Evolutionary conservation across 768 basidiomycete species (phyloP).

Genomic region (Strobilomyces confusus): DNA sequence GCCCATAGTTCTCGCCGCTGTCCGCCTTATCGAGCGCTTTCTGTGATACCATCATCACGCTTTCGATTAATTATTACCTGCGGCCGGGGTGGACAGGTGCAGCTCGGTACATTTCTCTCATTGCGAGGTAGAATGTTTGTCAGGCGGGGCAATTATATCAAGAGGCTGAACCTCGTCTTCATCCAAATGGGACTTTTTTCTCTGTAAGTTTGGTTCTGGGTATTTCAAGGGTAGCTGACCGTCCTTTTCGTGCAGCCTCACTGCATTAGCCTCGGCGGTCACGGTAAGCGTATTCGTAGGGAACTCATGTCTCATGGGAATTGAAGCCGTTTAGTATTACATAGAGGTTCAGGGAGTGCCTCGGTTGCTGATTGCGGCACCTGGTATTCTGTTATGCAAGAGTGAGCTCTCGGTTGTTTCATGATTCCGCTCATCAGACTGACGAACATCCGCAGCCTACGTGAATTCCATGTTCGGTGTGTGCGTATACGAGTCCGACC

Average conservation of each 20-base stretch:
- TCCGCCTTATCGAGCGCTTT: slow-evolving; percentile 13
- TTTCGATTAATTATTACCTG: neutral
- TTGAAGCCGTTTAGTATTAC: too few relatives aligned
- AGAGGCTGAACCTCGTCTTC: neutral
- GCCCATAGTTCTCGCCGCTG: slow-evolving; percentile 6
- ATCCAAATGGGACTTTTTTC: neutral
- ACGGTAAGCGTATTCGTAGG: slow-evolving; percentile 6
- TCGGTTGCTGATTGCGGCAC: slow-evolving; percentile 5
- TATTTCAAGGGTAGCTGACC: too few relatives aligned
- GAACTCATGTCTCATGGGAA: neutral
- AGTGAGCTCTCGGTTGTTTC: slow-evolving; percentile 4
- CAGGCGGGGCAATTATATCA: slow-evolving; percentile 14
- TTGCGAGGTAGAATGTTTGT: neutral
- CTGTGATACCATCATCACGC: slow-evolving; percentile 21
- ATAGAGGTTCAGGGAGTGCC: neutral
- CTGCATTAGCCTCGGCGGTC: slow-evolving; percentile 5
- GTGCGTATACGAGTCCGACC: slow-evolving; percentile 17
- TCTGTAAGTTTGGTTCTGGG: neutral
- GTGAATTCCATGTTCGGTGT: slow-evolving; percentile 25
- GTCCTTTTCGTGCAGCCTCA: slow-evolving; percentile 5
- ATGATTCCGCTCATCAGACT: neutral
- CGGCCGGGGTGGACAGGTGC: neutral
- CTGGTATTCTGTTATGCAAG: slow-evolving; percentile 16
- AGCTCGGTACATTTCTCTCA: neutral
- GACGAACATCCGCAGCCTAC: slow-evolving; percentile 10